Conservation (phyloP, 1,139 yeast species). For the Sugiyamaella pinicola region DNA sequence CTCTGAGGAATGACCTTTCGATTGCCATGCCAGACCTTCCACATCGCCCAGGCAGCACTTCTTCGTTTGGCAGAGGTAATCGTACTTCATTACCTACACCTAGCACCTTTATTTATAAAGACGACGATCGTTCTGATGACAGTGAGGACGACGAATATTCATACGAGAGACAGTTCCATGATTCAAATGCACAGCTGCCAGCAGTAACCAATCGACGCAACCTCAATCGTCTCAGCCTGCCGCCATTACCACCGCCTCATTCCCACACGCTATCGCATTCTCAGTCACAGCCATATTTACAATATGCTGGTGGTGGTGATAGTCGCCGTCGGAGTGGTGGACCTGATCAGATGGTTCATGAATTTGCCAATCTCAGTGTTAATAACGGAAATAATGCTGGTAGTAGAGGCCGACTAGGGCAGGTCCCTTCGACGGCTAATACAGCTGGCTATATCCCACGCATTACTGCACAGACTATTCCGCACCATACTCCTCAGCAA, state of each 20-base stretch:
- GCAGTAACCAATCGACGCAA: not conserved
- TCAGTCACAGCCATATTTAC: not conserved
- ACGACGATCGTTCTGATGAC: not conserved
- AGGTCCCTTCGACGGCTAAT: not conserved
- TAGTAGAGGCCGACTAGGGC: not conserved
- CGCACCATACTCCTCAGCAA: not conserved
- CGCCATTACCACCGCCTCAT: conserved; percentile 16
- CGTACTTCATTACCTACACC: conserved; percentile 8
- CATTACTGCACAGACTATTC: not conserved
- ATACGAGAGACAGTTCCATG: conserved; percentile 6
- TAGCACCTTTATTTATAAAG: conserved; percentile 5
- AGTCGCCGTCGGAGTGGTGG: not conserved
- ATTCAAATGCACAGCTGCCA: not conserved
- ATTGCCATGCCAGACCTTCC: conserved; percentile 15
- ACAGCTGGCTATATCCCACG: not conserved
- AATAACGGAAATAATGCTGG: no score
- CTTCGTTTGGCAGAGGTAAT: not conserved
- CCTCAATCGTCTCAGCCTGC: conserved; percentile 5
- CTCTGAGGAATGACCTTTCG: not conserved
- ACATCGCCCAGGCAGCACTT: conserved; percentile 6
- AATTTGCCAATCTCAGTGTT: conserved; percentile 7
- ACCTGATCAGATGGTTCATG: not conserved
- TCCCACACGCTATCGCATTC: not conserved
- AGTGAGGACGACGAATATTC: conserved; percentile 4
- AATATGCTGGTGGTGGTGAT: no score